Base-by-base conservation (phyloP, 257 asterid species). In the Craterostigma plantagineum region DNA sequence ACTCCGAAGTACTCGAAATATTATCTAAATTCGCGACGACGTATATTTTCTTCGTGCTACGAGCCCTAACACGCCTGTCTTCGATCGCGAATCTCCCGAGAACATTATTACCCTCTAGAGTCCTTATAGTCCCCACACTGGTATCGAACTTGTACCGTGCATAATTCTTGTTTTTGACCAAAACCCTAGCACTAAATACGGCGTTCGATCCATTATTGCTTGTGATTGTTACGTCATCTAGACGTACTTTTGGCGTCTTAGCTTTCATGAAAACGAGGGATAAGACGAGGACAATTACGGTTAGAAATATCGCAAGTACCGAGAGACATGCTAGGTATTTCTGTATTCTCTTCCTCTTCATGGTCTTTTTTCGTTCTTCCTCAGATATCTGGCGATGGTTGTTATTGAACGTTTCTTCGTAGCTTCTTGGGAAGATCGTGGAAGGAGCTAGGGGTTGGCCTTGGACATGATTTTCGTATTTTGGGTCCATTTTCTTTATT, bases 391-490 rank as follows among this genome's bases (percentile, higher is more conserved):
- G 39, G 48, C 58, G 33, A 23, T 23, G 30, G 6, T 23, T 23
- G 30, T 23, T 23, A 6, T 23, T 23, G 2, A 23, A 15, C 10
- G 51, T 45, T 52, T 60, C 79, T 46, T 54, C 64, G 35, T 71
- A 69, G 40, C 75, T 67, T 52, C 75, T 46, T 0, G 72, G 72
- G 38, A 60, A 23, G 5, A 50, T 18, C 4, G 54, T 44, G 38
- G 75, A 38, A 18, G 75, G 67, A 7, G 79, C 69, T 1, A 66
- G 46, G 0, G 75, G 77, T 52, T 62, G 56, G 10, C 63, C 67
- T 36, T 65, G 72, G 4, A 40, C 63, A 14, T 52, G 49, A 18
- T 51, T 60, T 7, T 44, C 60, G n/a, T 52, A 50, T 33, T 55
- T 61, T 8, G 38, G 63, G 34, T 60, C 33, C 46, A 55, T 6